Evolutionary conservation across 345 rosid genomes (phyloP), one percentile per base, ranked within the genome.

Genomic region (Abelmoschus esculentus): DNA sequence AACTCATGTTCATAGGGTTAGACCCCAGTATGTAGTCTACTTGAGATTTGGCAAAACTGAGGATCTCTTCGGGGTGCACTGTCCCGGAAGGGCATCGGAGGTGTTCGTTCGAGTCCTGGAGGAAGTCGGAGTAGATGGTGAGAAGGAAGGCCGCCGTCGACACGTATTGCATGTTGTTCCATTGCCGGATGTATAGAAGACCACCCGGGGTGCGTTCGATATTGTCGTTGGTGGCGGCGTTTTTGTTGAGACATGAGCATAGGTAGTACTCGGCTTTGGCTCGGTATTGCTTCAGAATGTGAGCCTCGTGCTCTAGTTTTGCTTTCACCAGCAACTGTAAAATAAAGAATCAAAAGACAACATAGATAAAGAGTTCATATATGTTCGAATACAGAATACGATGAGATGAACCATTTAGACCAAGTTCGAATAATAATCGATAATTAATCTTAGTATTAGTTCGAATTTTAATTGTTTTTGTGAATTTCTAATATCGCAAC

Each of bases 161-260:
- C 7, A 90, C 93, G 61, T 95, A 90, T 76, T 95, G 98, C 92
- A 95, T 87, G 76, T 95, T 95, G 90, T 95, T 95, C 99, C 99
- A 95, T 80, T 88, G 86, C 54, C 99, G 83, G 74, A 90, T 72
- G 83, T 83, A 90, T n/a, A 95, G 78, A 29, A 95, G 81, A 15
- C 99, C 98, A 3, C 73, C 93, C 0, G 96, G 97, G 28, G 96
- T 91, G 32, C 82, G 83, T 5, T 76, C 80, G 18, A 90, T 86
- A 53, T 90, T 88, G 75, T 55, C 6, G 32, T 76, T 69, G 49
- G 63, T 77, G 49, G 13, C 26, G 56, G 84, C 79, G 85, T 85
- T 91, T 73, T 78, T 84, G 90, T 81, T 73, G 9, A 95, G 93
- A 61, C 91, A 85, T 49, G 98, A 86, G 74, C 99, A 95, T 17